Conservation (phyloP, 1,139 yeast species). For the Saccharomyces hybrid region DNA sequence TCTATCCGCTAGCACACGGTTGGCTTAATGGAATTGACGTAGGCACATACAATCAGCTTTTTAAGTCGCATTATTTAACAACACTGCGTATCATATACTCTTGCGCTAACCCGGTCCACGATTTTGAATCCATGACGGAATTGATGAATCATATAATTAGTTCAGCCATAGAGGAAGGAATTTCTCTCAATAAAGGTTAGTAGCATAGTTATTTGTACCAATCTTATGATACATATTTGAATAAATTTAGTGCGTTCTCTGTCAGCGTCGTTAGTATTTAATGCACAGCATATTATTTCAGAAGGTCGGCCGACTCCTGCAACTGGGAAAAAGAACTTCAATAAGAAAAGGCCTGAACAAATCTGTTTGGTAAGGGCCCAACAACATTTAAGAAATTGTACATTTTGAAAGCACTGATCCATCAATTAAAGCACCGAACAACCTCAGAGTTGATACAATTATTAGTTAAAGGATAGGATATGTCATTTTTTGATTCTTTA, state of each 20-base stretch:
- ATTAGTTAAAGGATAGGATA: slow-evolving; percentile 13
- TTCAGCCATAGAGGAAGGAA: slow-evolving; percentile 18
- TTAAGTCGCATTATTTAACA: slow-evolving; percentile 33
- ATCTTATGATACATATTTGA: background rate
- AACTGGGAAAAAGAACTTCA: background rate
- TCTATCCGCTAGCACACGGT: slow-evolving; percentile 35
- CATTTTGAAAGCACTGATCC: background rate
- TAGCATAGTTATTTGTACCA: background rate
- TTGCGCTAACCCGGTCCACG: slow-evolving; percentile 33
- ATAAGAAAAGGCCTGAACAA: background rate
- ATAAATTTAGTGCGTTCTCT: background rate
- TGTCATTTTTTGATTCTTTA: slow-evolving; percentile 46
- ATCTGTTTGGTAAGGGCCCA: background rate
- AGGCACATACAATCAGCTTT: slow-evolving; percentile 32
- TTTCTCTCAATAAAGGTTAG: slow-evolving; percentile 7
- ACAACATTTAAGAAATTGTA: background rate
- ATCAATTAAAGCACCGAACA: background rate
- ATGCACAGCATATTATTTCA: background rate
- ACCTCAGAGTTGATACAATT: background rate
- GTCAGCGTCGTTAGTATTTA: background rate
- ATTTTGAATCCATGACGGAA: slow-evolving; percentile 31
- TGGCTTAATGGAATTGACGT: slow-evolving; percentile 34
- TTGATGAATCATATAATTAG: slow-evolving; percentile 18
- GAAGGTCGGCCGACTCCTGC: background rate
- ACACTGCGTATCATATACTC: slow-evolving; percentile 29